Percentiles rank a stretch among this genome's conserved stretches.
phyloP scores from a whole-genome alignment of 768 basidiomycete species.

The Tricholoma bakamatsutake region DNA sequence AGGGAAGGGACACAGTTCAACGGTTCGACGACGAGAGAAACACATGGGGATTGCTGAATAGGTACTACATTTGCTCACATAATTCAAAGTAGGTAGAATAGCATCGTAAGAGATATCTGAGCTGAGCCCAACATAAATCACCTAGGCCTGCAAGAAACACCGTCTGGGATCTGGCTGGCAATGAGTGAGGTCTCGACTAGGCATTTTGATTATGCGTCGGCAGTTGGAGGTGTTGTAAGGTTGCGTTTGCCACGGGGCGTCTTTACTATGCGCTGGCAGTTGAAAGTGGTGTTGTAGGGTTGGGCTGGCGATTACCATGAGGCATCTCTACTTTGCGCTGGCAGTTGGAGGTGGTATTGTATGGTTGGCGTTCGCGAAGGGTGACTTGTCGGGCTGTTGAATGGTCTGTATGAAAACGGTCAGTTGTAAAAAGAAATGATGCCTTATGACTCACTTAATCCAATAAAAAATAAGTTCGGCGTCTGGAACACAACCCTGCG shows the following conservation, averaged over 20 bases:
- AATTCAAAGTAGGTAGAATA: neutral
- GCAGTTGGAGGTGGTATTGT: constrained; percentile 97
- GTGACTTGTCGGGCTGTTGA: neutral
- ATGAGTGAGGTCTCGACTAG: neutral
- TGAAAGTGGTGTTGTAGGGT: too few relatives aligned
- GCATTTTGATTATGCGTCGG: neutral
- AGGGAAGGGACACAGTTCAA: neutral
- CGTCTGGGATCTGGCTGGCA: too few relatives aligned
- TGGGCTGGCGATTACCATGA: too few relatives aligned
- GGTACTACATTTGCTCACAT: neutral
- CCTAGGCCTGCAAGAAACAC: neutral
- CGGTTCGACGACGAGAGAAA: neutral
- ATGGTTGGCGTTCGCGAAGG: constrained; percentile 60
- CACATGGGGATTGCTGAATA: too few relatives aligned
- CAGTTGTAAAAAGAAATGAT: neutral
- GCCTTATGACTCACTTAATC: neutral
- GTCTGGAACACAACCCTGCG: neutral
- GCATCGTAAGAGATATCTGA: too few relatives aligned
- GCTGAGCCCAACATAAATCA: neutral
- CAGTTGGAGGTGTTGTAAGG: neutral
- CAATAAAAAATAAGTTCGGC: neutral
- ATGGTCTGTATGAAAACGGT: neutral
- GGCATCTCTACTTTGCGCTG: constrained; percentile 51
- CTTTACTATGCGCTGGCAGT: too few relatives aligned
- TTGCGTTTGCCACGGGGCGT: neutral